Conservation (phyloP, 345 rosid species). For the Hibiscus mutabilis region DNA sequence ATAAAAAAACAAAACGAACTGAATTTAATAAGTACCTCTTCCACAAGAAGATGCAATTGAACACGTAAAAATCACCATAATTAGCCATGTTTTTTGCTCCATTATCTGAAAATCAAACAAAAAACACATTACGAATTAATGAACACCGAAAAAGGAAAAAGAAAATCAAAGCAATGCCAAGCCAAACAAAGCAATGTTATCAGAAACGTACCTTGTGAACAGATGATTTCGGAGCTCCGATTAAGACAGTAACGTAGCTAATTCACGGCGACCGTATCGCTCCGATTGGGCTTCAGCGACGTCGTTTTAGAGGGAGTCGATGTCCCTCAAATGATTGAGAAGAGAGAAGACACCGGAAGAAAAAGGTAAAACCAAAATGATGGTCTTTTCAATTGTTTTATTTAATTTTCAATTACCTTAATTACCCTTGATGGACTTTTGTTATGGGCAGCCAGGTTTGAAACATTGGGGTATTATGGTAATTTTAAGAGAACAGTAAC, state of each 20-base stretch:
- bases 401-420: neutral
- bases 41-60: constrained; percentile 28
- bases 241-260: neutral
- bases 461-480: neutral
- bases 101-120: constrained; percentile 29
- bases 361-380: neutral
- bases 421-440: constrained; percentile 9
- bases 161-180: neutral
- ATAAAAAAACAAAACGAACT: neutral
- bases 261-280: neutral
- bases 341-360: neutral
- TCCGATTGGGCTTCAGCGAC: neutral
- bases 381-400: neutral
- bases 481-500: neutral
- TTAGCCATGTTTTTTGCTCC: constrained; percentile 34
- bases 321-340: neutral
- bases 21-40: constrained; percentile 34
- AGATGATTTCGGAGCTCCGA: neutral
- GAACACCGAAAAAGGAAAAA: neutral
- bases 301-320: neutral
- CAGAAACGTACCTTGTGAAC: neutral
- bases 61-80: constrained; percentile 24
- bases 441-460: neutral
- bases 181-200: neutral
- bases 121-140: neutral